Conservation (phyloP, 306 rosid genomes). For the Vigna unguiculata region DNA sequence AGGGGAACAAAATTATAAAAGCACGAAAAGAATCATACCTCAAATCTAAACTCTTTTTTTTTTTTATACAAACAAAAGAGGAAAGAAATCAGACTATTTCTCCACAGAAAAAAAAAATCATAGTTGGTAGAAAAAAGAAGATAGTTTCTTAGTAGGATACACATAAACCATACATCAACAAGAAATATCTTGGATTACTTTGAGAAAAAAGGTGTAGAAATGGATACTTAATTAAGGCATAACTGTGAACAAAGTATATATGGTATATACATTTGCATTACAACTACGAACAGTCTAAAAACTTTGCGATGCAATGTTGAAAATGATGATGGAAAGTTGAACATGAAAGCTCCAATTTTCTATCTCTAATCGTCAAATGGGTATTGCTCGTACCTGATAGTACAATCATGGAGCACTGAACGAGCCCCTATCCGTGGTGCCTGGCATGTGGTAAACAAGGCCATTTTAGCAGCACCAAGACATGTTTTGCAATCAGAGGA, state of each 20-base stretch:
- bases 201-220: background rate
- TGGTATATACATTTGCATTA: background rate
- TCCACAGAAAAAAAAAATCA: background rate
- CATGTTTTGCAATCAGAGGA: slow-evolving; percentile 68
- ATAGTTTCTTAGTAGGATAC: no score
- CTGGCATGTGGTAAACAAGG: slow-evolving; percentile 55
- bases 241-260: background rate
- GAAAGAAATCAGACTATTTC: background rate
- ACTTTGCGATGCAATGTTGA: background rate
- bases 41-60: background rate
- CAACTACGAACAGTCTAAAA: background rate
- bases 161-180: no score
- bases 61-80: background rate
- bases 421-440: slow-evolving; percentile 65
- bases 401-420: slow-evolving; percentile 63
- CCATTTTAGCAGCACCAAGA: slow-evolving; percentile 60
- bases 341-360: background rate
- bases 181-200: no score
- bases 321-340: background rate
- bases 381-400: slow-evolving; percentile 79
- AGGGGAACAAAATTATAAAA: no score
- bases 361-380: slow-evolving; percentile 62
- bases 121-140: no score
- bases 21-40: background rate
- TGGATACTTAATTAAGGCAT: background rate